Base-by-base conservation (phyloP, 768 basidiomycete genomes). In the Chalciporus sphaerocephalus region DNA sequence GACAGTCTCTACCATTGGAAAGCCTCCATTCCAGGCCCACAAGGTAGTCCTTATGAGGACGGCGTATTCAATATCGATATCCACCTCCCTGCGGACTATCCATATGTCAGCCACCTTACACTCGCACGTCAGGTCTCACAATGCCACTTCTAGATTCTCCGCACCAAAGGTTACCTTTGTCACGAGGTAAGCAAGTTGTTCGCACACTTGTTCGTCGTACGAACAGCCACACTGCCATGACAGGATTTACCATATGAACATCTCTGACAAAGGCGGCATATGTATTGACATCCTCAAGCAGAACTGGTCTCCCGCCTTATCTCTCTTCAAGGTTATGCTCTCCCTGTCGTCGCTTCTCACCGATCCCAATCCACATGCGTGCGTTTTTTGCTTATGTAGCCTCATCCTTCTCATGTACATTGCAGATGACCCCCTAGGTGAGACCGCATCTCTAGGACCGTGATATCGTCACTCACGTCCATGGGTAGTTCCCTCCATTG, bases 291-390 rank as follows among this genome's bases (percentile, higher is more conserved):
- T 95, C 40, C 77, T 97, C 47, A 96, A 97, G 69, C 78, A 82
- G 58, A 87, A 90, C 57, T 97, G 93, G 93, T 93, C 90, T 1
- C 93, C 93, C 6, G 93, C 93, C 2, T 68, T 97, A 17, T 94
- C 92, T 3, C 72, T 97, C 38, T 93, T 89, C 75, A 96, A 97
- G 72, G 88, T 95, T 58, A 84, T 97, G 67, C 79, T 97, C 16
- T 94, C 92, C 21, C 76, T 97, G 4, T 94, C 92, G 0, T 94
- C 92, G 0, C 79, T 97, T 10, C 73, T 97, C 40, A 93, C 92
- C 10, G 93, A 96, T 55, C 93, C 93, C 0, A 97, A 97, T 69
- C 93, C 93, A 1, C 77, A 91, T 92, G 61, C 49, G 88, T 74
- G 25, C 20, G 1, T 27, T 47, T 23, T 23, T 13, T 12, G 38